These are phyloP conservation scores for Calonectria ilicicola DNA, from an alignment of 2,329 filamentous ascomycete species.

Conservation along the genomic window DNA sequence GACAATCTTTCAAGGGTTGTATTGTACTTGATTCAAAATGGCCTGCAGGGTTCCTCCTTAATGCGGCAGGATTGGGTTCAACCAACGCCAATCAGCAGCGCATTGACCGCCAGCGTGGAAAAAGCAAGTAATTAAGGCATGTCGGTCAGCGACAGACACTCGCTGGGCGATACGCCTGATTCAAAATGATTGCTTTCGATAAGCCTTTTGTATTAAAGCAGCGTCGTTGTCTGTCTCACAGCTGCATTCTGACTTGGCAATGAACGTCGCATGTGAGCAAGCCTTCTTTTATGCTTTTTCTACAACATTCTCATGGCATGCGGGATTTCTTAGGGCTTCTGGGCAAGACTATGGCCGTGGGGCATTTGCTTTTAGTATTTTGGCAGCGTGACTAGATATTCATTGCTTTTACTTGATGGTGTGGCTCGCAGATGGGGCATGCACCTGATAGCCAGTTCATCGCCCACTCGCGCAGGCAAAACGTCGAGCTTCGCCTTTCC, in stretches of 20 bases:
- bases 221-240: not conserved
- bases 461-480: too few relatives aligned
- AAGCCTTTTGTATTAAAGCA: not conserved
- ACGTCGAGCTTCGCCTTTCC: too few relatives aligned
- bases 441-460: not conserved
- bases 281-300: not conserved
- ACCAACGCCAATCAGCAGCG: not conserved
- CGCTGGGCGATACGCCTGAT: not conserved
- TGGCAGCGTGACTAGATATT: not conserved
- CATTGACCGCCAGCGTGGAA: not conserved
- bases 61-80: not conserved
- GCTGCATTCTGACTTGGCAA: not conserved
- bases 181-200: not conserved
- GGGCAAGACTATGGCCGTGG: not conserved
- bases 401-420: not conserved
- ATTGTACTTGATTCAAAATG: not conserved
- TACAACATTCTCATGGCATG: too few relatives aligned
- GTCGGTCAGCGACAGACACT: not conserved
- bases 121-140: not conserved
- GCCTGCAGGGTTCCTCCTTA: not conserved
- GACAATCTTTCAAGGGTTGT: too few relatives aligned
- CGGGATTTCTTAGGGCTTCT: not conserved
- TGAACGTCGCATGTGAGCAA: not conserved
- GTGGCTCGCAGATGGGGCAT: not conserved
- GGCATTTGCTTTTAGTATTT: not conserved